Evolutionary conservation across 805 yeast genomes (phyloP), one percentile per base, ranked within the genome.

Genomic region (Yarrowia osloensis): DNA sequence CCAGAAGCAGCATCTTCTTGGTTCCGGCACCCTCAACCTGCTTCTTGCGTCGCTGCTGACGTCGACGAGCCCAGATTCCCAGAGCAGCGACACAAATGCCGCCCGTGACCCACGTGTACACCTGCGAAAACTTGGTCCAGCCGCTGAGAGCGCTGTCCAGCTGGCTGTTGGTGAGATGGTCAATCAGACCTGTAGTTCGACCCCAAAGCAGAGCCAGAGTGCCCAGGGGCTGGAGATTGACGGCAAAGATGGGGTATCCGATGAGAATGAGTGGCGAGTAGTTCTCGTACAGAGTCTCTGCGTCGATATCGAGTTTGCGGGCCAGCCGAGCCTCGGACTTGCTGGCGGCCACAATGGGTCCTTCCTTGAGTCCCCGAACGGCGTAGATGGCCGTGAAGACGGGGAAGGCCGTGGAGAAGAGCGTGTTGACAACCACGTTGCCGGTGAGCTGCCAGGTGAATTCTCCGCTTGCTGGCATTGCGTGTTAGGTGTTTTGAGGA

Each of bases 221-320:
- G 29, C 59, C 59, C 31, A 52, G 29, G 4, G 59, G 59, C 17
- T 52, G 42, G 11, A 52, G 19, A 22, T 52, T 52, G 59, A 52
- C 42, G 21, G 59, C 40, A 17, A 52, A 52, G 22, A 52, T 52
- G 42, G 59, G 59, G 59, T 33, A 52, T 22, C 59, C 59, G 21
- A 52, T 22, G 19, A 52, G 42, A 33, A 52, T 33, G 13, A 52
- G 42, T 1, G 59, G 59, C 29, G 59, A 21, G 42, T 33, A 52
- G 59, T 52, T 52, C 11, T 52, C 59, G 29, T 52, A 33, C 11
- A 52, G 59, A 0, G 59, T 52, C 17, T 52, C 59, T 15, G 59
- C 42, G 59, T 52, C 59, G 4, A 35, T 52, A 15, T 33, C 59
- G 42, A 52, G 59, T 3, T 22, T 35, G 3, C 17, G 17, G 15